Evolutionary conservation across 2,329 filamentous ascomycete genomes (phyloP), one percentile per base, ranked within the genome.

Genomic region (Orbilia javanica): DNA sequence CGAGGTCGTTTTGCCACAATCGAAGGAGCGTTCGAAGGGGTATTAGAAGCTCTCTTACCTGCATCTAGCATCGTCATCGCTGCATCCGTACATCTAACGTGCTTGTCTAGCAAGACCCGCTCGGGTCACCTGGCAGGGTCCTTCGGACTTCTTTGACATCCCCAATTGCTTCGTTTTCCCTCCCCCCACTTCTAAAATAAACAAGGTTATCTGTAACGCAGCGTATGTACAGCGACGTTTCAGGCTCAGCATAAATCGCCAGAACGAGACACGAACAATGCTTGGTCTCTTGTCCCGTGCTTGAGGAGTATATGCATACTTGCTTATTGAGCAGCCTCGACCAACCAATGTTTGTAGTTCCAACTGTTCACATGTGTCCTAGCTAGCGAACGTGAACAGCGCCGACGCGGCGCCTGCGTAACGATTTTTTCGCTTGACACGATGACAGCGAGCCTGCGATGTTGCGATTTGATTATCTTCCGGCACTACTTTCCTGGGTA

Each of bases 1-100:
- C 34, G 31, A 34, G 25, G 25, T 15, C 22, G 15, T 68, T 75
- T 75, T 75, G 71, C 71, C 71, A 68, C 71, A 53, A 25, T 25
- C 22, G 13, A 53, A 63, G 39, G 13, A 18, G 15, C 20, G 42
- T 44, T 46, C 18, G 34, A 66, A 66, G 36, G 20, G 8, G 34
- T 18, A 39, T 72, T 72, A 27, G 69, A 55, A 64, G 15, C 67
- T 34, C 27, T 46, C 31, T 53, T 46, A 22, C 67, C 39, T 70
- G 13, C 36, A 39, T 10, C 36, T 4, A 53, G 27, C 50, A 73
- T 73, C 69, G 69, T 73, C 69, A 73, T 73, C 46, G 36, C 42
- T 57, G 18, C 48, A 42, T 55, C 31, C 57, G 15, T 48, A 34
- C 20, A 46, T 31, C 27, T 50, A 27, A 42, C 52, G 13, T 25